phyloP scores from a whole-genome alignment of 2,329 filamentous ascomycete species.

The Hypoxylon sp. region DNA sequence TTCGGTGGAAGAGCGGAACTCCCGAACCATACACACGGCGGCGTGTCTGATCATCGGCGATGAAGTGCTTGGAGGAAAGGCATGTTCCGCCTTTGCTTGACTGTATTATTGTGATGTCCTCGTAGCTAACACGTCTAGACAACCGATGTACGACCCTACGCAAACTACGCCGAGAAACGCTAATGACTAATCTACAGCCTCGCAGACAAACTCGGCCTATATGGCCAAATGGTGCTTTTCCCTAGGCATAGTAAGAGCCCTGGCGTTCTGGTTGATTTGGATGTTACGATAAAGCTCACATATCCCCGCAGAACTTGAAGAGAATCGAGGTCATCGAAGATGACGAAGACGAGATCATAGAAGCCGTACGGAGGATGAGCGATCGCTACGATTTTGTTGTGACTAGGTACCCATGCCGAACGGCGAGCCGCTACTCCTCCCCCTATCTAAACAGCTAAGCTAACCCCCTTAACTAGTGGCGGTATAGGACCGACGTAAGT shows the following conservation, averaged over 20 bases:
- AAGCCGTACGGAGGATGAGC: conserved; percentile 90
- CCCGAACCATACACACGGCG: conserved; percentile 85
- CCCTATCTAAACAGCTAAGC: conserved; percentile 32
- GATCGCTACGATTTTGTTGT: conserved; percentile 93
- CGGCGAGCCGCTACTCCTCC: background rate
- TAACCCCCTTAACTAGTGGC: conserved; percentile 67
- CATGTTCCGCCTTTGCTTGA: conserved; percentile 54
- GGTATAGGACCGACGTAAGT: conserved; percentile 94
- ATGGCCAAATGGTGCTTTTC: conserved; percentile 76
- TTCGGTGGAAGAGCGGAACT: conserved; percentile 69
- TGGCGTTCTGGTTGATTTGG: background rate
- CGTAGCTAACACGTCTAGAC: conserved; percentile 47
- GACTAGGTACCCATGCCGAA: conserved; percentile 70
- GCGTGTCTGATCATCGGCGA: conserved; percentile 97
- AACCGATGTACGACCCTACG: conserved; percentile 49
- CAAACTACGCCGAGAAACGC: background rate
- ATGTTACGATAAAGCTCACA: conserved; percentile 24
- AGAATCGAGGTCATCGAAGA: conserved; percentile 94
- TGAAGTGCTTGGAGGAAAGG: conserved; percentile 95
- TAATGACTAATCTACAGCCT: conserved; percentile 35
- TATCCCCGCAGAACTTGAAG: conserved; percentile 74
- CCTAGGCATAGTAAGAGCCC: conserved; percentile 68
- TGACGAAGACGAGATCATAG: conserved; percentile 90
- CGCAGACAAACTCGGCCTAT: conserved; percentile 74
- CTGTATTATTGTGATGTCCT: conserved; percentile 2